Evolutionary conservation across 306 rosid species (phyloP), one percentile per base, ranked within the genome.

Genomic region (Begonia fuchsioides): DNA sequence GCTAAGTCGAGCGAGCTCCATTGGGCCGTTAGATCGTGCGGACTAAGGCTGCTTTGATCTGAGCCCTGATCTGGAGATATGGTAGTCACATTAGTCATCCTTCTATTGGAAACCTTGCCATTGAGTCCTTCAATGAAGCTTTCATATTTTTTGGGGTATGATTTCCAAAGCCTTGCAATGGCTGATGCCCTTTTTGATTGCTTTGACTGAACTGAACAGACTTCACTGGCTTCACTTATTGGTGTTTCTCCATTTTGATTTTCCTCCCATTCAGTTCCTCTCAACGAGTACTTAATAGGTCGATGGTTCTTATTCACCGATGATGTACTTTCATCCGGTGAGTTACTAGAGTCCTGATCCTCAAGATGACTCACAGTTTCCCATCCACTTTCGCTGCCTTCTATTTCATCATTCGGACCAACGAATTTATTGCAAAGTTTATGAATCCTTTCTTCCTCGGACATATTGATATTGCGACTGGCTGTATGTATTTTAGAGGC

Each of bases 331-430:
- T 82, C 88, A 49, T 83, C 90, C 0, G 69, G 86, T 32, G 95
- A 83, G 67, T 56, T 77, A 63, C 93, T 78, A 15, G 95, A 88
- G 55, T 87, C 95, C 73, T 87, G 93, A 68, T 87, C 96, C 65
- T 88, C 95, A 16, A 60, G 53, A 66, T 83, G 95, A 72, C 96
- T 88, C 44, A 70, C 95, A 17, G 93, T 88, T 76, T 88, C 96
- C 96, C 97, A 88, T 55, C 95, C 97, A 68, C 97, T 88, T 67
- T 81, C 97, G 58, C 83, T 93, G 47, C 47, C 62, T 57, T 82
- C 94, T 18, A 78, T 47, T n/a, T 78, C 95, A 51, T 78, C 72
- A 39, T 76, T 78, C 40, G 74, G 77, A 59, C 64, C 90, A 55
- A 68, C 20, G 50, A 39, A 83, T 44, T 61, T 54, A 64, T 64